A percentile compares a stretch with the other conserved stretches of the same genome.
Evolutionary conservation across 2,329 filamentous ascomycete genomes (phyloP).

Genomic region (Fonsecaea pedrosoi): DNA sequence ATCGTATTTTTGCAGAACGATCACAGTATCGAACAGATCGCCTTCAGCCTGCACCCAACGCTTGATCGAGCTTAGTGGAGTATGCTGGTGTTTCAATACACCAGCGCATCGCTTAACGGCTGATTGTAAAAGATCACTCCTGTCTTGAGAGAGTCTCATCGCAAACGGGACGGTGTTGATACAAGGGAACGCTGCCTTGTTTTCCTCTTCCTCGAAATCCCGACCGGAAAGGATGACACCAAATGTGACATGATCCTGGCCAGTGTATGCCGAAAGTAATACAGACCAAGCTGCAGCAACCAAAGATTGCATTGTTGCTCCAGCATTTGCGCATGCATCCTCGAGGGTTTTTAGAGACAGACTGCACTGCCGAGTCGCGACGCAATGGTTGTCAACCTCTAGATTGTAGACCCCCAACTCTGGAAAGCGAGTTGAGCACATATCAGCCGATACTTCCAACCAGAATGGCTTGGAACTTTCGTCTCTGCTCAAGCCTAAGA

Average conservation of each 20-base stretch:
- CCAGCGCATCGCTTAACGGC: constrained; percentile 71
- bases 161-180: constrained; percentile 80
- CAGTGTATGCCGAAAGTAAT: constrained; percentile 76
- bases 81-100: constrained; percentile 73
- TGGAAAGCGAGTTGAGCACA: constrained; percentile 75
- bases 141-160: constrained; percentile 61
- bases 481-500: constrained; percentile 46
- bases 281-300: constrained; percentile 80
- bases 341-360: constrained; percentile 59
- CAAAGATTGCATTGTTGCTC: constrained; percentile 77
- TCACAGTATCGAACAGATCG: constrained; percentile 80
- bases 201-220: constrained; percentile 62
- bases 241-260: constrained; percentile 76
- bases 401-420: constrained; percentile 69
- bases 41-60: constrained; percentile 70
- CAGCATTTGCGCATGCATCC: constrained; percentile 60
- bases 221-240: constrained; percentile 82
- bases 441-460: constrained; percentile 60
- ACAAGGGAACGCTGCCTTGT: constrained; percentile 72
- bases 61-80: constrained; percentile 74
- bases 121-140: constrained; percentile 62
- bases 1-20: constrained; percentile 76
- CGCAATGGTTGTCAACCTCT: constrained; percentile 44
- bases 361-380: constrained; percentile 48
- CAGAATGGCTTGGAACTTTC: constrained; percentile 64